phyloP scores from a whole-genome alignment of 148 eudicot genomes.

The Vaccinium vitisidaea region DNA sequence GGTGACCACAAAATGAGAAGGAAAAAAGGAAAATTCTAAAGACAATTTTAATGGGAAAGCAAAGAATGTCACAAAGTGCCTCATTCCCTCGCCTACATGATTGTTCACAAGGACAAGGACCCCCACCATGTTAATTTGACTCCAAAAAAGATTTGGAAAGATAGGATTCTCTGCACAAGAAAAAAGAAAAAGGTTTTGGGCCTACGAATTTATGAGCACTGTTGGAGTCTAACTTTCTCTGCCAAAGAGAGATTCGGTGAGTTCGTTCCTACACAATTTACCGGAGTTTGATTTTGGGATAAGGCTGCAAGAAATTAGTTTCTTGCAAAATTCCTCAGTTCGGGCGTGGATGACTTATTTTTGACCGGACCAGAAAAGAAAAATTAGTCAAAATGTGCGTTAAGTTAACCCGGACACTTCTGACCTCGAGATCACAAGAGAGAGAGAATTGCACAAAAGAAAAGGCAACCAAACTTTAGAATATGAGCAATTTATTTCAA shows the following conservation, averaged over 20 bases:
- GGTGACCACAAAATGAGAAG: not conserved
- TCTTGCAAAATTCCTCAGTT: too few species aligned
- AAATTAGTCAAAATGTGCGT: too few species aligned
- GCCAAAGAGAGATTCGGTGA: too few species aligned
- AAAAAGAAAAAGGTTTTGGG: not conserved
- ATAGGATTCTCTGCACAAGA: not conserved
- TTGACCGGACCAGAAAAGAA: too few species aligned
- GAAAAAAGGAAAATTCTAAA: not conserved
- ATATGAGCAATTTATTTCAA: not conserved
- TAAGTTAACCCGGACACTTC: too few species aligned
- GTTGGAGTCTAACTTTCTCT: not conserved
- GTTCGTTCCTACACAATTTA: too few species aligned
- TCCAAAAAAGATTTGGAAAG: slow-evolving; percentile 1
- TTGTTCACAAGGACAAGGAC: not conserved
- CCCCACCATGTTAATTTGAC: not conserved
- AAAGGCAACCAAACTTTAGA: slow-evolving; percentile 10
- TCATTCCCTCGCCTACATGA: not conserved
- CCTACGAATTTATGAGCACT: not conserved
- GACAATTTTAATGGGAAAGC: not conserved
- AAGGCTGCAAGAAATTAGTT: not conserved
- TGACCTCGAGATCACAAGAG: not conserved
- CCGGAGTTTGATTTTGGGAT: too few species aligned
- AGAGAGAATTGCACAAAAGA: slow-evolving; percentile 4
- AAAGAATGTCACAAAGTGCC: not conserved
- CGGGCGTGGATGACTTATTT: too few species aligned